A percentile compares a stretch with the other conserved stretches of the same genome.
Conservation (phyloP, 441 rosid genomes). For the Populus hybrid region DNA sequence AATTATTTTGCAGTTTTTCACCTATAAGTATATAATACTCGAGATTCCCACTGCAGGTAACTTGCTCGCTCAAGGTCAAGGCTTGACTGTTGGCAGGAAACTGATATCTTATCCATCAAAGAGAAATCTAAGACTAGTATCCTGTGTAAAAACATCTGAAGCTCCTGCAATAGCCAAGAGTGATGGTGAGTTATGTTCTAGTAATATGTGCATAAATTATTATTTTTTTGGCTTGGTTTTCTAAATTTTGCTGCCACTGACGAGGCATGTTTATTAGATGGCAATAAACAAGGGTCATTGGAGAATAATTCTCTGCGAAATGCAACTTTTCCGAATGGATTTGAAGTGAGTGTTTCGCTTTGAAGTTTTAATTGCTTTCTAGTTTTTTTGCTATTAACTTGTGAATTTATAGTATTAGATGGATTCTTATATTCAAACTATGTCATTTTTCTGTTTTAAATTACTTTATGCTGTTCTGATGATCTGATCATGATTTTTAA, state of each 20-base stretch:
- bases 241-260: not conserved
- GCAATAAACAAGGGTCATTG: slow-evolving; percentile 24
- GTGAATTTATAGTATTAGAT: not conserved
- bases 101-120: slow-evolving; percentile 21
- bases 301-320: slow-evolving; percentile 34
- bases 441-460: not conserved
- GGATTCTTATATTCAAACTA: not conserved
- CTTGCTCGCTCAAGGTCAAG: slow-evolving; percentile 19
- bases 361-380: not conserved
- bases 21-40: not conserved
- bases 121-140: slow-evolving; percentile 26
- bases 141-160: slow-evolving; percentile 51
- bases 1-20: not conserved
- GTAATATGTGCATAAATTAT: not conserved
- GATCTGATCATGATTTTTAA: not conserved
- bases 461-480: not conserved
- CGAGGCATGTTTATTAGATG: slow-evolving; percentile 36
- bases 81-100: slow-evolving; percentile 28
- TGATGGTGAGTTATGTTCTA: slow-evolving; percentile 2
- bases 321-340: slow-evolving; percentile 69
- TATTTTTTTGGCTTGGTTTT: too few species aligned
- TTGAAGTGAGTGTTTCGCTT: slow-evolving; percentile 48
- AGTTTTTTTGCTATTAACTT: not conserved
- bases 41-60: slow-evolving; percentile 22
- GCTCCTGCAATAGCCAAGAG: slow-evolving; percentile 34